phyloP scores from a whole-genome alignment of 768 basidiomycete genomes.

The Kwoniella dejecticola region DNA sequence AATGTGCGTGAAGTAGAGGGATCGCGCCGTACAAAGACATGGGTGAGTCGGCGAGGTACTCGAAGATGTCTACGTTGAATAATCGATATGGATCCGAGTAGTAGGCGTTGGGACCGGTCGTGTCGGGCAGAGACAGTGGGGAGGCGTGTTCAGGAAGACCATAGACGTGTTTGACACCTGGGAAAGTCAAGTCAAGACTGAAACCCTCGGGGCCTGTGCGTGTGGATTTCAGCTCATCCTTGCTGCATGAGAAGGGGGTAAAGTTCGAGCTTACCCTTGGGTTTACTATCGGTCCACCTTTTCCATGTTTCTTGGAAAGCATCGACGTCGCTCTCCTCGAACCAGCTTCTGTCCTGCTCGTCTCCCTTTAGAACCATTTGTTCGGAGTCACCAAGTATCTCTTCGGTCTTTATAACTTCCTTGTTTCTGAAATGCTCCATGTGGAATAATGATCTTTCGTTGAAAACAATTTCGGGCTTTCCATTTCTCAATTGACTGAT shows the following conservation, averaged over 20 bases:
- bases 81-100: constrained; percentile 92
- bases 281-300: constrained; percentile 89
- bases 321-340: constrained; percentile 82
- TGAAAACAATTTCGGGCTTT: constrained; percentile 81
- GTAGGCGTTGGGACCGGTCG: constrained; percentile 66
- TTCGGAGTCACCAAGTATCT: constrained; percentile 56
- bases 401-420: constrained; percentile 56
- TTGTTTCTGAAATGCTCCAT: constrained; percentile 91
- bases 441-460: constrained; percentile 84
- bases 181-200: constrained; percentile 89
- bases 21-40: constrained; percentile 86
- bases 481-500: constrained; percentile 72
- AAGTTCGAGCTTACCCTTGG: constrained; percentile 76
- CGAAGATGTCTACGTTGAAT: constrained; percentile 94
- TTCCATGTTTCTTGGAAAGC: constrained; percentile 88
- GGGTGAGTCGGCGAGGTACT: constrained; percentile 71
- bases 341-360: constrained; percentile 63
- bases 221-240: background rate
- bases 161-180: constrained; percentile 84
- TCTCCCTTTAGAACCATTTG: constrained; percentile 59
- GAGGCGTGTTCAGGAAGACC: constrained; percentile 98
- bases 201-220: constrained; percentile 85
- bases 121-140: constrained; percentile 81
- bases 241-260: background rate
- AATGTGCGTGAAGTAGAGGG: constrained; percentile 91